Base-by-base conservation (phyloP, 2,329 filamentous ascomycete species). In the Neopestalotiopsis clavispora region DNA sequence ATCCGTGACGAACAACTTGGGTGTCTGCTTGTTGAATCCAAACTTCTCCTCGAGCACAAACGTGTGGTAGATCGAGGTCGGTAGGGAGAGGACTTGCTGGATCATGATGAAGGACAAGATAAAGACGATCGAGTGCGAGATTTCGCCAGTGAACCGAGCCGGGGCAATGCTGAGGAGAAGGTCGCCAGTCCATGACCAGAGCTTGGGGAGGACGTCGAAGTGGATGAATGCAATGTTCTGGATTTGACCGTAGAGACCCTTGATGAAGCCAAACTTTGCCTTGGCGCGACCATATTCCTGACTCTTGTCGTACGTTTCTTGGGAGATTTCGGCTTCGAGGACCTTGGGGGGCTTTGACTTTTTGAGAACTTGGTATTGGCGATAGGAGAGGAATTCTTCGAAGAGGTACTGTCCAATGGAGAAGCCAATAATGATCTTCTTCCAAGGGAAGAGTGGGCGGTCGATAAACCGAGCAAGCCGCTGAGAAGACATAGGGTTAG, bases 11-110 rank as follows among this genome's bases (percentile, higher is more conserved):
- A 95, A 99, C 38, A 98, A 86, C 80, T 90, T 91, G 67, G 94
- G 84, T 0, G 96, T 98, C 86, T 97, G 94, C 85, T 99, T 99
- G 83, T 99, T 99, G 89, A 99, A 99, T 64, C 96, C 96, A 76
- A 97, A 99, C 79, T 94, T 93, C 83, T 98, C 95, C 82, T 99
- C 96, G 68, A 99, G 86, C 62, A 98, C 93, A 78, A 99, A 99
- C 13, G 94, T 96, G 83, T 95, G 91, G 85, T 98, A 99, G 80
- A 98, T 90, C 67, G 90, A 92, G 70, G 91, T 88, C 3, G 96
- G 96, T 66, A 98, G 84, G 68, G 91, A 92, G 72, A 97, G 83
- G 67, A 93, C 73, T 76, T 95, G 94, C 74, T 94, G 92, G 75
- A 97, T 88, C 76, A 97, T 81, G 75, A 94, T 92, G 81, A 97